phyloP scores from a whole-genome alignment of 2,329 filamentous ascomycete genomes.

The Penicillium glabrum region DNA sequence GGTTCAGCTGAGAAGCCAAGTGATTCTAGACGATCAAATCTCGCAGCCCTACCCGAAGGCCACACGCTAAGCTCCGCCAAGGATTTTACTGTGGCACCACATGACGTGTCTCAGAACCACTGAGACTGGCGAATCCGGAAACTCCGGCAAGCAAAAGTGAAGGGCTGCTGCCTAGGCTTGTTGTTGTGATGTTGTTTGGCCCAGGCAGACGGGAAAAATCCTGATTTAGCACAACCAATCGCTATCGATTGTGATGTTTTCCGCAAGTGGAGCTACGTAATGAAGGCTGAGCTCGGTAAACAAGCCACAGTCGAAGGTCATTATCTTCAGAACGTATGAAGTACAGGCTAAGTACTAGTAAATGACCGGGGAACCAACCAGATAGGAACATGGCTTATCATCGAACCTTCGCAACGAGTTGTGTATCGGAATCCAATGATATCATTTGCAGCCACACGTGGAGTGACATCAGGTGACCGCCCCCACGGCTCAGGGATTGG shows the following conservation, averaged over 20 bases:
- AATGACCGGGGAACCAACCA: neutral
- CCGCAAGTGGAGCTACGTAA: neutral
- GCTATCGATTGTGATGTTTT: neutral
- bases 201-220: neutral
- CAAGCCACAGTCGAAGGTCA: neutral
- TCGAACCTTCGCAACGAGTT: neutral
- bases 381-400: neutral
- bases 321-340: neutral
- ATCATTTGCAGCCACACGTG: neutral
- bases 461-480: neutral
- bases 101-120: constrained; percentile 1
- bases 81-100: neutral
- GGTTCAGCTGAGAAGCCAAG: neutral
- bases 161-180: neutral
- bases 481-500: neutral
- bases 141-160: neutral
- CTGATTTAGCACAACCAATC: neutral
- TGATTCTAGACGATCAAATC: neutral
- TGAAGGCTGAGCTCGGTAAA: neutral
- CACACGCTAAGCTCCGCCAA: constrained; percentile 1
- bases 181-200: neutral
- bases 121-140: neutral
- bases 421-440: neutral
- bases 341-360: too few relatives aligned
- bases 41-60: constrained; percentile 1